A percentile compares a stretch with the other conserved stretches of the same genome.
These are phyloP conservation scores for Strombidium stylifer DNA, from an alignment of 73 alveolate species.

Conservation along the genomic window DNA sequence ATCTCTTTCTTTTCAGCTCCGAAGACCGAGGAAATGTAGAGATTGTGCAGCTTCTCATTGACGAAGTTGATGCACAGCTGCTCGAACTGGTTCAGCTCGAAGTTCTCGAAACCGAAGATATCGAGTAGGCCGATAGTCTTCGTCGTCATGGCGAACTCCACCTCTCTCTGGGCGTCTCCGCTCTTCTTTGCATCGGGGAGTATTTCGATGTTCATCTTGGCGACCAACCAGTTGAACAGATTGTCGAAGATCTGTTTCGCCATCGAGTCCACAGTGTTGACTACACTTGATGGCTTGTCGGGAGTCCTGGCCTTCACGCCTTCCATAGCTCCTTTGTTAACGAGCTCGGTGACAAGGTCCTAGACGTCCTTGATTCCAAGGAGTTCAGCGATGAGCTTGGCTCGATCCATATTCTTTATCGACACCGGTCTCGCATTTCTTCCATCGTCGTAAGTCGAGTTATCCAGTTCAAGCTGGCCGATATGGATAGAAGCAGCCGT, in stretches of 20 bases:
- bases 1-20: constrained; percentile 78
- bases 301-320: constrained; percentile 80
- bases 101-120: constrained; percentile 95
- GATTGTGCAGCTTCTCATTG: constrained; percentile 90
- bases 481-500: constrained; percentile 71
- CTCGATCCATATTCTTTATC: constrained; percentile 55
- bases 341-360: constrained; percentile 65
- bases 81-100: constrained; percentile 89
- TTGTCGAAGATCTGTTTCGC: constrained; percentile 84
- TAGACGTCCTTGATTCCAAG: constrained; percentile 61
- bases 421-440: constrained; percentile 68
- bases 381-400: constrained; percentile 57
- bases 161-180: no score
- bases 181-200: constrained; percentile 56
- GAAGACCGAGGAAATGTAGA: constrained; percentile 79
- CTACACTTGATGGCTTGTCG: constrained; percentile 63
- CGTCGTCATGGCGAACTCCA: constrained; percentile 9
- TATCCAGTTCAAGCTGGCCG: constrained; percentile 88
- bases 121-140: constrained; percentile 90
- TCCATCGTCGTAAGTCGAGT: constrained; percentile 79
- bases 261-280: constrained; percentile 86
- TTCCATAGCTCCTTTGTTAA: constrained; percentile 74
- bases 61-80: constrained; percentile 90
- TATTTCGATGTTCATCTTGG: constrained; percentile 86
- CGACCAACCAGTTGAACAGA: constrained; percentile 87